phyloP scores from a whole-genome alignment of 2,329 filamentous ascomycete species.

The Stagonosporopsis chrysanthemi region DNA sequence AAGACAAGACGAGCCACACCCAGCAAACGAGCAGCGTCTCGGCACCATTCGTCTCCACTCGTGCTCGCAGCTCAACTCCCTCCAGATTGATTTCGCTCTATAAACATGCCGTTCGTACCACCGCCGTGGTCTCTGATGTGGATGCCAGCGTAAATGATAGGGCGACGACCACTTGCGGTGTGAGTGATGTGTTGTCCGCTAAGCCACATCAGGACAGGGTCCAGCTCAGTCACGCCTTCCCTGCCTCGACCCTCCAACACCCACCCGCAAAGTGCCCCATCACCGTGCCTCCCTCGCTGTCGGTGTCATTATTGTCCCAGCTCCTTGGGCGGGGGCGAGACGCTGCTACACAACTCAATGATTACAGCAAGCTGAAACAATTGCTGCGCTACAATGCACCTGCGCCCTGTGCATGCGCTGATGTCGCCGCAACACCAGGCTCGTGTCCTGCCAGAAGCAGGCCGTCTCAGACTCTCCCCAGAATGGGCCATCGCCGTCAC shows the following conservation, averaged over 20 bases:
- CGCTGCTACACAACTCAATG: slow-evolving; percentile 35
- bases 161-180: slow-evolving; percentile 44
- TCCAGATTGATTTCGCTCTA: slow-evolving; percentile 32
- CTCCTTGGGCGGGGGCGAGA: slow-evolving; percentile 31
- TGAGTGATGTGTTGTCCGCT: slow-evolving; percentile 48
- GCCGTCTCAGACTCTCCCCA: slow-evolving; percentile 3
- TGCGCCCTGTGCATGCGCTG: slow-evolving; percentile 26
- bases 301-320: slow-evolving; percentile 32
- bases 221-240: slow-evolving; percentile 42
- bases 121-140: slow-evolving; percentile 46
- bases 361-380: slow-evolving; percentile 43
- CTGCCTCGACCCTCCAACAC: slow-evolving; percentile 31
- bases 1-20: slow-evolving; percentile 31
- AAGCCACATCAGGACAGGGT: slow-evolving; percentile 12
- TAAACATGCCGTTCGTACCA: slow-evolving; percentile 49
- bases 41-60: slow-evolving; percentile 13
- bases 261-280: slow-evolving; percentile 33
- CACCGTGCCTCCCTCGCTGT: slow-evolving; percentile 30
- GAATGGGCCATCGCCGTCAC: slow-evolving; percentile 30
- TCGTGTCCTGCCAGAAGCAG: slow-evolving; percentile 16
- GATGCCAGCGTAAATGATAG: slow-evolving; percentile 42
- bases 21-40: slow-evolving; percentile 23
- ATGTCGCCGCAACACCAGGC: slow-evolving; percentile 20
- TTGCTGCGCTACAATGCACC: slow-evolving; percentile 23
- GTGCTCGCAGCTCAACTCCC: slow-evolving; percentile 21